Base-by-base conservation (phyloP, 352 stramenopile genomes). In the Pythium periplocum region DNA sequence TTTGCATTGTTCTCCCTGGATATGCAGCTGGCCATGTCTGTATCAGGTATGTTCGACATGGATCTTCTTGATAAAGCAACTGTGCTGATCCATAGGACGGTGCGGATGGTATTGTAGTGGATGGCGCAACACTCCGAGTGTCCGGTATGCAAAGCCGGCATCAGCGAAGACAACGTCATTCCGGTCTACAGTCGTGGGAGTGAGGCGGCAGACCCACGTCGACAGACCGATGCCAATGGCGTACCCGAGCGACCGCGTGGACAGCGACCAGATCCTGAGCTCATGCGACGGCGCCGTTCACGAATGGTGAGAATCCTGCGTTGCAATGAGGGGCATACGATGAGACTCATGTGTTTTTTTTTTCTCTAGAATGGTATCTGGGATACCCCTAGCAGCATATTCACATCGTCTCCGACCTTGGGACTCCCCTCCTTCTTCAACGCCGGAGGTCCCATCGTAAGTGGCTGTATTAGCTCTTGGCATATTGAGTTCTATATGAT, bases 111-210 rank as follows among this genome's bases (percentile, higher is more conserved):
- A 36, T 11, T 62, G 48, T 40, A 88, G 72, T 91, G 81, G 81
- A 87, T 91, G 71, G 64, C 70, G 53, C 75, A 75, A 32, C 86
- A 90, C 51, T 82, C 74, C 35, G 83, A 95, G 59, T 97, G 88
- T 42, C 88, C 88, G 6, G 86, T 97, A 53, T 97, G 88, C 75
- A 97, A 97, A 60, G 88, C 87, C 35, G 86, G 86, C 44, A 86
- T 96, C 34, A 94, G 78, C 35, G 75, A 87, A 44, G 85, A 93
- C 34, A 96, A 96, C 50, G 83, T 96, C 26, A 90, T 96, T 46
- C 87, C 87, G 0, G 78, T 96, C 4, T 96, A 95, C 63, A 78
- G 81, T 33, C 68, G 86, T 51, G 83, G 83, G 12, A 59, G 75
- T n/a, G 78, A 91, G 37, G 59, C 76, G 26, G 63, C 77, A 6